Conservation (phyloP, 139 green algal species). For the Penium margaritaceum region DNA sequence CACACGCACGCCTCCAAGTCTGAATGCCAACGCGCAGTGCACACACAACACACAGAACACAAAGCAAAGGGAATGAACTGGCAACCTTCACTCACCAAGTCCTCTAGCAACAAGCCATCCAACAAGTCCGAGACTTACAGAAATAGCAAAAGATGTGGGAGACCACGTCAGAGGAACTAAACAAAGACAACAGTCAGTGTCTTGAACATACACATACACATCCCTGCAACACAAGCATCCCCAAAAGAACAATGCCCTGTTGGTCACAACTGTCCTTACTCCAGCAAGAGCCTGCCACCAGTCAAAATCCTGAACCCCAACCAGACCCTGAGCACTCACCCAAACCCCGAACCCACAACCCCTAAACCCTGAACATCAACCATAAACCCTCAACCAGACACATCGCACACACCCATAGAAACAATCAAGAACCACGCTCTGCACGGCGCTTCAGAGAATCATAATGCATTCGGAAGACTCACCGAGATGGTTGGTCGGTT, state of each 20-base stretch:
- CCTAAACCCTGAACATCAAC: no score
- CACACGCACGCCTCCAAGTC: slow-evolving; percentile 90
- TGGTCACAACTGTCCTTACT: no score
- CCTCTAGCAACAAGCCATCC: slow-evolving; percentile 83
- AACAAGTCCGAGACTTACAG: slow-evolving; percentile 47
- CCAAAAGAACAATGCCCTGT: no score
- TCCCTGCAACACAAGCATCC: no score
- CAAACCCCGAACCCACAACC: no score
- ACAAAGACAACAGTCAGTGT: no score
- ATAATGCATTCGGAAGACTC: neutral
- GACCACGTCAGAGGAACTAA: neutral
- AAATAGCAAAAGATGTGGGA: neutral
- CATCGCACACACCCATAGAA: neutral
- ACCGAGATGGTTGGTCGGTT: slow-evolving; percentile 65
- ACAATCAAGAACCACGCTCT: neutral
- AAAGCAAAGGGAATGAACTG: neutral
- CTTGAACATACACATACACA: no score
- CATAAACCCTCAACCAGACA: no score
- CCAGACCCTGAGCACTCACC: no score
- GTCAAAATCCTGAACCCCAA: neutral
- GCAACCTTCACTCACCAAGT: slow-evolving; percentile 49
- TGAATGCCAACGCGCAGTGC: no score
- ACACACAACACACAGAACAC: no score
- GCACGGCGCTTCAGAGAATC: neutral
- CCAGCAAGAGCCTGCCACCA: no score